Conservation (phyloP, 2,329 filamentous ascomycete species). For the Fusarium sp. region DNA sequence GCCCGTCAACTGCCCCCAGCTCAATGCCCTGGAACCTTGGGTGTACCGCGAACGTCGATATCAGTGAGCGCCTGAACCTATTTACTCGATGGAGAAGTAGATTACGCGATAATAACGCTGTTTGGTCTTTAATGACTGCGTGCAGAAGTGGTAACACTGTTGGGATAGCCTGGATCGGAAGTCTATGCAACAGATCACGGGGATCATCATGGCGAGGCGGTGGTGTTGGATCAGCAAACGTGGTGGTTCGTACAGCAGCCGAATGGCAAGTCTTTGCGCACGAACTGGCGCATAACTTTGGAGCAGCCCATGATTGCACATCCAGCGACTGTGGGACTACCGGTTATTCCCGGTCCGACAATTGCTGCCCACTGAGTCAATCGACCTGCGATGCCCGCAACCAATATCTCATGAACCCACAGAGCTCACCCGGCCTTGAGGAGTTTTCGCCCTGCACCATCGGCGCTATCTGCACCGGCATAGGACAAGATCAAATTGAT, state of each 20-base stretch:
- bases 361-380: slow-evolving; percentile 78
- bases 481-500: slow-evolving; percentile 79
- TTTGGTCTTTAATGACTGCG: slow-evolving; percentile 85
- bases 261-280: slow-evolving; percentile 95
- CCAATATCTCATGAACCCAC: slow-evolving; percentile 90
- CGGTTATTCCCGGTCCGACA: not conserved
- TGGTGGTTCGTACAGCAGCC: slow-evolving; percentile 77
- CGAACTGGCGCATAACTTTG: slow-evolving; percentile 76
- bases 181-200: slow-evolving; percentile 70
- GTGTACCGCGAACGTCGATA: slow-evolving; percentile 71
- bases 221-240: slow-evolving; percentile 88
- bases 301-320: slow-evolving; percentile 39
- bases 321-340: slow-evolving; percentile 12
- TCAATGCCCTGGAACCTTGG: slow-evolving; percentile 82
- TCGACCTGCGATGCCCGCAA: slow-evolving; percentile 76
- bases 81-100: slow-evolving; percentile 87
- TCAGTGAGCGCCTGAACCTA: slow-evolving; percentile 79
- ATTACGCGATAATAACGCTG: slow-evolving; percentile 78
- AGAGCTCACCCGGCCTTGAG: slow-evolving; percentile 75
- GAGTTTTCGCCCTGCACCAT: slow-evolving; percentile 85
- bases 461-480: slow-evolving; percentile 86
- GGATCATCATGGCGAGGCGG: slow-evolving; percentile 65
- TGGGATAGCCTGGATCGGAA: slow-evolving; percentile 88
- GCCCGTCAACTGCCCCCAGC: slow-evolving; percentile 67
- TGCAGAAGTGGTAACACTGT: slow-evolving; percentile 84